phyloP scores from a whole-genome alignment of 2,329 filamentous ascomycete genomes.

The Lithohypha guttulata region DNA sequence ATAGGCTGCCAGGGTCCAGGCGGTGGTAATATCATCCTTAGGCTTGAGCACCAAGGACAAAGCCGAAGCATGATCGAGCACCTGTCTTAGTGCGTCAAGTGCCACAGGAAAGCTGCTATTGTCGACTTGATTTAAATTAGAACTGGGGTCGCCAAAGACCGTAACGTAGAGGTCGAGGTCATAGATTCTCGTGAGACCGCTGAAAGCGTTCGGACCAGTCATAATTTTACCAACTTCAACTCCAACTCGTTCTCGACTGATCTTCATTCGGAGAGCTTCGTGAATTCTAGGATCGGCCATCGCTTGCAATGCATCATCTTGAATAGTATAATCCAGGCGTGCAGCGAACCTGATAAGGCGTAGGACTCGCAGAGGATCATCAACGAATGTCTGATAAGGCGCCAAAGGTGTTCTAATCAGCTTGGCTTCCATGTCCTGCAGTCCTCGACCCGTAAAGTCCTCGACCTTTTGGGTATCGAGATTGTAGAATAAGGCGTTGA shows the following conservation, averaged over 20 bases:
- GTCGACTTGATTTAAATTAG: constrained; percentile 1
- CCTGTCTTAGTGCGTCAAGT: constrained; percentile 12
- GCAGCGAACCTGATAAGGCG: constrained; percentile 85
- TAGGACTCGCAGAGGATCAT: constrained; percentile 80
- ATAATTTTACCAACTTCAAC: constrained; percentile 88
- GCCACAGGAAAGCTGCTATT: constrained; percentile 4
- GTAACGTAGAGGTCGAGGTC: constrained; percentile 18
- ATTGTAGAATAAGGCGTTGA: constrained; percentile 96
- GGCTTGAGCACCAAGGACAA: constrained; percentile 16
- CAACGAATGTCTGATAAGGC: constrained; percentile 83
- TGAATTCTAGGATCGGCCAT: constrained; percentile 77
- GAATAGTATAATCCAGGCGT: constrained; percentile 68
- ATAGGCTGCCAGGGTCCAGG: constrained; percentile 23
- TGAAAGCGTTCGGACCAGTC: constrained; percentile 42
- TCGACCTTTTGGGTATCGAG: constrained; percentile 68
- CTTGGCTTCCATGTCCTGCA: constrained; percentile 60
- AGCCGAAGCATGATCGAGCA: constrained; percentile 14
- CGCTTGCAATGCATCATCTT: constrained; percentile 52
- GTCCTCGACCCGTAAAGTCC: constrained; percentile 67
- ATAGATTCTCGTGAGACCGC: constrained; percentile 18
- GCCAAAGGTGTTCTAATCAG: constrained; percentile 78
- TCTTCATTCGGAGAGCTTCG: constrained; percentile 69
- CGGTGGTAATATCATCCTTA: constrained; percentile 16
- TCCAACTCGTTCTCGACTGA: constrained; percentile 81
- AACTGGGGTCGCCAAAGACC: constrained; percentile 19